Base-by-base conservation (phyloP, 495 filamentous ascomycete genomes). In the Penicillium nucicola region DNA sequence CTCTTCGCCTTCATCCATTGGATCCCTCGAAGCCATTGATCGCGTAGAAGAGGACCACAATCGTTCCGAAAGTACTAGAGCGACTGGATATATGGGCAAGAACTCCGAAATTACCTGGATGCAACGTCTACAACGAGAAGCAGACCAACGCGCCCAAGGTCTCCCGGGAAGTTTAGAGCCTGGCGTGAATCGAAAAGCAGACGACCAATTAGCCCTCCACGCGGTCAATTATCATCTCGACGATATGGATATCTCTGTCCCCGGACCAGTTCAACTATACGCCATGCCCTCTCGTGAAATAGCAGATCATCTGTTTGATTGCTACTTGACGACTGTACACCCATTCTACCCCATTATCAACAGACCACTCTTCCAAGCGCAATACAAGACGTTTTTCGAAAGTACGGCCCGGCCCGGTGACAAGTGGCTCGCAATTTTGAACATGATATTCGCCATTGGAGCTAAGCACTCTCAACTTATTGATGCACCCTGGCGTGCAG, bases 81-180 rank as follows among this genome's bases (percentile, higher is more conserved):
- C 76, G 3, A 85, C 79, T 9, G 84, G 84, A 0, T 86, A 78
- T 59, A 72, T 85, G 61, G 84, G 84, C 11, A 85, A 85, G 53
- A 84, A 79, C 42, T 87, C 83, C 0, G 82, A 84, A 42, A 62
- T 86, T 12, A 75, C 71, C 22, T 87, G 84, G 84, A 76, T 85
- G 55, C 81, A 82, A 60, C 62, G 71, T 42, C 52, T 74, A 12
- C 64, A 71, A 35, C 61, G 60, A 53, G 67, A 74, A 45, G 62
- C 64, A 13, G 65, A 69, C 20, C 60, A 70, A 43, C 64, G 71
- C 34, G 56, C 66, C 7, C 55, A 57, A 52, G 60, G 62, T 45
- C 42, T 70, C 14, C 60, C 68, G 13, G 65, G 67, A 5, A 57
- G 57, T 4, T 55, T 66, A 34, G 74, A 71, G 25, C 53, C 58